These are phyloP conservation scores for Dicorynia guianensis DNA, from an alignment of 306 rosid species.

Conservation along the genomic window DNA sequence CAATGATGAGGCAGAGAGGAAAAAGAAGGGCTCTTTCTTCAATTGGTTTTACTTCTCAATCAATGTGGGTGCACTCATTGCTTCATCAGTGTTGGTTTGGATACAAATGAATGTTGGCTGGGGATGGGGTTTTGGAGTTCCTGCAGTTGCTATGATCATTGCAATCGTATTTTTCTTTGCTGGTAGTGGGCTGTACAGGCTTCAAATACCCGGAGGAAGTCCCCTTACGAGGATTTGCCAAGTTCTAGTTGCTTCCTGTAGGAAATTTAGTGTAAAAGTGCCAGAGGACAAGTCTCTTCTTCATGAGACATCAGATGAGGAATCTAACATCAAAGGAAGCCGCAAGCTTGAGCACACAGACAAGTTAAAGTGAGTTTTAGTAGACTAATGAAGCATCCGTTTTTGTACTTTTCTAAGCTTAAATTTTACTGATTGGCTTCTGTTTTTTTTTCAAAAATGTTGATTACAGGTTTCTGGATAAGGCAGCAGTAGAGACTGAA, in stretches of 20 bases:
- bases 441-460: neutral
- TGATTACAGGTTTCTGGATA: conserved; percentile 58
- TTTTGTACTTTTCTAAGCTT: neutral
- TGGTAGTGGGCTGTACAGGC: conserved; percentile 51
- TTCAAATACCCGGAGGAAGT: conserved; percentile 65
- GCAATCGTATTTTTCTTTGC: conserved; percentile 59
- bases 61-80: conserved; percentile 58
- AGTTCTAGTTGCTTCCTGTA: conserved; percentile 51
- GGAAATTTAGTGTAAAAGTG: conserved; percentile 43
- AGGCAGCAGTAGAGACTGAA: conserved; percentile 55
- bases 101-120: conserved; percentile 70
- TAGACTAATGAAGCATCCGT: conserved; percentile 27
- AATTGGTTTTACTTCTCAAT: conserved; percentile 69
- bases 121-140: conserved; percentile 76
- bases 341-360: conserved; percentile 66
- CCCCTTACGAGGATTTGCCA: conserved; percentile 66
- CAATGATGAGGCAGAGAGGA: conserved; percentile 49
- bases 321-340: conserved; percentile 58
- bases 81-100: conserved; percentile 64
- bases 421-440: neutral
- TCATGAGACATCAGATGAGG: conserved; percentile 51
- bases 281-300: conserved; percentile 60
- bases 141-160: conserved; percentile 61
- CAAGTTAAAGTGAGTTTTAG: conserved; percentile 47
- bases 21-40: conserved; percentile 62